Base-by-base conservation (phyloP, 2,329 filamentous ascomycete genomes). In the Pseudocercospora macadamiae region DNA sequence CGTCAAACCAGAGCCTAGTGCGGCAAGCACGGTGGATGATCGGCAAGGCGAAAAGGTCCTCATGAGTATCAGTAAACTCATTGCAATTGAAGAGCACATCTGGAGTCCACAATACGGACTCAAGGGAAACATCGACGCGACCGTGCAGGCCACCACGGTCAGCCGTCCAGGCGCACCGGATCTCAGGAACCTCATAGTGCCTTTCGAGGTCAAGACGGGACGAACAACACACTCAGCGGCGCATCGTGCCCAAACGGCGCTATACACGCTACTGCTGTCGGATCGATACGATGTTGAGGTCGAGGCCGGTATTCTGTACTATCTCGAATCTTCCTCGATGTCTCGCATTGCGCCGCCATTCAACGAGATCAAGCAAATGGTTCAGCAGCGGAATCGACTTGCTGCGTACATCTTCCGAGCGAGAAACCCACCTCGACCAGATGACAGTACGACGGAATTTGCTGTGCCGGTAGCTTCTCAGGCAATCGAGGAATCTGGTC, bases 51-150 rank as follows among this genome's bases (percentile, higher is more conserved):
- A 89, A 54, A 89, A 87, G 65, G 85, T 89, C 9, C 88, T 83
- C 57, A 88, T 97, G 83, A 92, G 90, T 66, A 87, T 99, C 66
- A 96, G 88, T 69, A 99, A 97, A 72, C 80, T 99, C 25, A 87
- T 99, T 12, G 95, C 97, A 71, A 90, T 99, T 8, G 95, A 99
- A 73, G 95, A 99, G 74, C 95, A 97, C 71, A 87, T 99, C 25
- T 99, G 95, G 95, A 97, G 93, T 5, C 95, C 95, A 0, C 93
- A 92, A 86, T 99, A 96, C 72, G 95, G 95, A 0, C 80, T 99
- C 14, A 99, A 99, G 74, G 95, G 95, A 26, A 99, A 97, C 68
- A 95, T 99, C 60, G 95, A 99, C 76, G 95, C 95, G 25, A 97
- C 95, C 0, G 90, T 99, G 1, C 91, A 99, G 76, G 89, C 95